Evolutionary conservation across 1,139 yeast genomes (phyloP), one percentile per base, ranked within the genome.

Genomic region (Yamadazyma epiphylla): DNA sequence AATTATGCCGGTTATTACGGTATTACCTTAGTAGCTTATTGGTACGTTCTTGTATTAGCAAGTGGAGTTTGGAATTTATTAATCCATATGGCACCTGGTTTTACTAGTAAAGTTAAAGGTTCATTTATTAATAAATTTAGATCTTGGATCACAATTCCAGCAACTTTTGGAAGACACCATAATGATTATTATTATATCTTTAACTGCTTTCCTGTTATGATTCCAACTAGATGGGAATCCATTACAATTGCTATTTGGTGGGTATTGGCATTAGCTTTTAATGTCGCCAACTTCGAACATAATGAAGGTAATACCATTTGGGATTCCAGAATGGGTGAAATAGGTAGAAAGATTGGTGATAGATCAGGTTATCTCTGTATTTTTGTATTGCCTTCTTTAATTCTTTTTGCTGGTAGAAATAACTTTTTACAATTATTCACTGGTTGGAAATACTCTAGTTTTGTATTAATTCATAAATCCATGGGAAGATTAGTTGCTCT

Each of bases 141-240:
- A 53, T 61, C 58, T 32, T 43, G 62, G 36, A 38, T 76, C 21
- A 46, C 72, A 2, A 41, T 77, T 25, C 79, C 83, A 2, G 75
- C 83, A 1, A 49, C 70, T 10, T 60, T 64, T 30, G 51, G 53
- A 5, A 52, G 53, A 29, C 55, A 55, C 8, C 81, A 75, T 42
- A 64, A 69, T 26, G 58, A 63, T 26, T 57, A 63, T 32, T 46
- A 49, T 26, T 50, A 55, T 19, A 40, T 53, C 13, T 51, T 58
- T 26, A 53, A 58, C 5, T 39, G 58, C 22, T 47, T 61, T 27
- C 55, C 64, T 49, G 38, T 49, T 49, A 19, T 68, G 21, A 43
- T 79, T 16, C 94, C 94, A 2, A 77, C 88, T 1, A 67, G 94
- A 40, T 58, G 74, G 41, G 94, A 81, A 52, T 45, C 77, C 1